Evolutionary conservation across 2,329 filamentous ascomycete genomes (phyloP), one percentile per base, ranked within the genome.

Genomic region (Reticulascus tulasneorum): DNA sequence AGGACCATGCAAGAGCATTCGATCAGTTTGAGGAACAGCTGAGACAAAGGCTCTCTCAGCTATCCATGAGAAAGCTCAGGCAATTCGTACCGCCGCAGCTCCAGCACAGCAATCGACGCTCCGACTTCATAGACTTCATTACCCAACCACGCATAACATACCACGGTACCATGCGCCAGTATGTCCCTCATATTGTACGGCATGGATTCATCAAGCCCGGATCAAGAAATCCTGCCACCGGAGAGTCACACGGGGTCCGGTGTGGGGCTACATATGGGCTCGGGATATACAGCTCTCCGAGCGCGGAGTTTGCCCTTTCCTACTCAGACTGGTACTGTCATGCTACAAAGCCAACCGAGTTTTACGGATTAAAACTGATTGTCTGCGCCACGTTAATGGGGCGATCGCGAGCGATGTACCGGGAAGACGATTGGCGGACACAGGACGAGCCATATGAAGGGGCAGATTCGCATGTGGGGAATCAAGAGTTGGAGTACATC

Each of bases 351-450:
- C 29, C 51, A 0, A 47, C 51, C 11, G 45, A 60, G 17, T 54
- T 62, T 20, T 59, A 58, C 21, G 60, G 63, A 4, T 43, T 66
- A 29, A 62, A 67, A 29, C 48, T 71, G 4, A 47, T 71, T 15
- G 62, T 69, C 7, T 71, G 66, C 47, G 67, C 66, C 1, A 64
- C 58, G 4, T 38, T 72, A 26, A 71, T 71, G 65, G 67, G 66
- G 3, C 52, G 63, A 3, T 42, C 60, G 1, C 45, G 54, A 4
- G n/a, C 38, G 6, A 47, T 68, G 16, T 45, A 40, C 5, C 43
- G 50, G 6, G 47, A 50, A 0, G 51, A 57, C 17, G 47, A 56
- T 13, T 56, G 55, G 54, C 41, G 51, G 5, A 28, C 37, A 1
- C 47, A 56, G 20, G 41, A 40, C 3, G 22, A 50, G 15, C 47